Evolutionary conservation across 192 early-diverging fungal genomes (phyloP).

Genomic region (Coemansia sp.): DNA sequence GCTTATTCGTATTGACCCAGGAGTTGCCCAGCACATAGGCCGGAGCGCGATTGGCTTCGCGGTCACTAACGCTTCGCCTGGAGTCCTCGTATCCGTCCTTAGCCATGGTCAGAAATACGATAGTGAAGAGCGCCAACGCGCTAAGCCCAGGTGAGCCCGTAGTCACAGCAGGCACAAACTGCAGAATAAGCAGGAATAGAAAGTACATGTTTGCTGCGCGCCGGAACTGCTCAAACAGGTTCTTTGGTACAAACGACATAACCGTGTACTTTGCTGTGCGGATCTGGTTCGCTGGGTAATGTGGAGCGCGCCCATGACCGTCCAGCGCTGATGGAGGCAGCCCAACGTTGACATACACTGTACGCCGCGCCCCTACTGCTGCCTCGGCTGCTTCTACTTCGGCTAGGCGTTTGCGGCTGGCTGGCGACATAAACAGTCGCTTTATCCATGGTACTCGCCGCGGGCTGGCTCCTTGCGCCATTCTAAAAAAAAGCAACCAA

Average conservation of each 20-base stretch:
- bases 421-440: slow-evolving; percentile 20
- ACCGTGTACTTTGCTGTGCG: slow-evolving; percentile 90
- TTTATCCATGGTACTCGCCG: slow-evolving; percentile 12
- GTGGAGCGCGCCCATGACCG: slow-evolving; percentile 39
- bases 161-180: slow-evolving; percentile 68
- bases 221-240: slow-evolving; percentile 96
- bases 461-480: background rate
- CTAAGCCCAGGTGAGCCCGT: slow-evolving; percentile 70
- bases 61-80: slow-evolving; percentile 80
- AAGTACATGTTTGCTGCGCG: slow-evolving; percentile 96
- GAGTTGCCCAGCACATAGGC: slow-evolving; percentile 49
- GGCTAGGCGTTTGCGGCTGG: slow-evolving; percentile 3
- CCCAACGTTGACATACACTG: slow-evolving; percentile 66
- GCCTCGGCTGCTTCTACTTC: slow-evolving; percentile 10
- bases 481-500: background rate
- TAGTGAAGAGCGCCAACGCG: slow-evolving; percentile 77
- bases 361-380: slow-evolving; percentile 27
- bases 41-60: slow-evolving; percentile 72
- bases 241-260: slow-evolving; percentile 89
- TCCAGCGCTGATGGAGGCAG: slow-evolving; percentile 56
- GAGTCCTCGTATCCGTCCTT: slow-evolving; percentile 95
- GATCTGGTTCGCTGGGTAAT: slow-evolving; percentile 71
- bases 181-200: slow-evolving; percentile 81
- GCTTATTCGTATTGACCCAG: slow-evolving; percentile 67
- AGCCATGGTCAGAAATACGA: slow-evolving; percentile 73